Evolutionary conservation across 345 rosid species (phyloP).

Genomic region (Citropsis articulata): DNA sequence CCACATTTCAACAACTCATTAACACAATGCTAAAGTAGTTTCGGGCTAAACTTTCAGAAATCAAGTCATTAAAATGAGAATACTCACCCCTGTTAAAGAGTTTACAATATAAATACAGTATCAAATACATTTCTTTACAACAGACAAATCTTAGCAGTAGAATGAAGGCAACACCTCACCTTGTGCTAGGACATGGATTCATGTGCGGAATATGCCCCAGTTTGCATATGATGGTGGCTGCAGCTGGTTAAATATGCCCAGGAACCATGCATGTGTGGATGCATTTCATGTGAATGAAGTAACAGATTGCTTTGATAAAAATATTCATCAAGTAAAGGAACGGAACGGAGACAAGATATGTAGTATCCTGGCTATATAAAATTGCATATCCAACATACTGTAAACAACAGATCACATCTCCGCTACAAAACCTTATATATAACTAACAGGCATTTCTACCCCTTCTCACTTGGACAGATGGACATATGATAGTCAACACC

Average conservation of each 20-base stretch:
- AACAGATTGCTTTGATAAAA: not conserved
- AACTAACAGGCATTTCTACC: not conserved
- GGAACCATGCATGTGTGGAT: slow-evolving; percentile 16
- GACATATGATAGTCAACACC: not conserved
- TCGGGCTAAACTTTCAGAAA: too few relatives aligned
- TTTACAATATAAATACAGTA: not conserved
- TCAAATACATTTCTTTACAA: not conserved
- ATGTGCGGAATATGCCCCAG: not conserved
- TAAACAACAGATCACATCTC: not conserved
- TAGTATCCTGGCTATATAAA: not conserved
- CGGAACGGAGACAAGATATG: not conserved
- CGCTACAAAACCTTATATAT: not conserved
- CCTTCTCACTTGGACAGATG: not conserved
- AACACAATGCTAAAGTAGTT: too few relatives aligned
- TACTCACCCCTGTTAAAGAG: not conserved
- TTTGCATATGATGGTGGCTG: slow-evolving; percentile 4
- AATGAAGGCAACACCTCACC: not conserved
- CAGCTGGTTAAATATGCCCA: not conserved
- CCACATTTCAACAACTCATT: too few relatives aligned
- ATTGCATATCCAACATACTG: not conserved
- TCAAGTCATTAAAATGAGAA: too few relatives aligned
- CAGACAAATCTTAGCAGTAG: not conserved
- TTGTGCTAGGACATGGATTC: not conserved
- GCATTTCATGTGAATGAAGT: not conserved
- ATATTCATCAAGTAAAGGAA: not conserved